Evolutionary conservation across 2,329 filamentous ascomycete species (phyloP).

Genomic region (Fusarium sp.): DNA sequence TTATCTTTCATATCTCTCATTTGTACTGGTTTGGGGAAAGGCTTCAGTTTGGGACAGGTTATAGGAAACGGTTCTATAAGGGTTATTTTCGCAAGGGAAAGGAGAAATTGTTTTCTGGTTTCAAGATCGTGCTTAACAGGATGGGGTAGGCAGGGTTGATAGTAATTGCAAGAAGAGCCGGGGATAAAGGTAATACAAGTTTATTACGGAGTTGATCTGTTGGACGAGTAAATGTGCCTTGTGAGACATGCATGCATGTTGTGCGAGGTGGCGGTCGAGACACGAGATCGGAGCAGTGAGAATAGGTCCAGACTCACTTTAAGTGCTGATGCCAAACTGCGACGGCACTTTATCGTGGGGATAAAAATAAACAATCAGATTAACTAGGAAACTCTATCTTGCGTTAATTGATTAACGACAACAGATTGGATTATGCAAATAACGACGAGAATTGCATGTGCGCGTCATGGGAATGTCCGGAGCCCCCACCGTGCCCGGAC

Average conservation of each 20-base stretch:
- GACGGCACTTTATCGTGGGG: not conserved
- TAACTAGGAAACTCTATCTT: not conserved
- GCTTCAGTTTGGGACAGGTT: conserved; percentile 26
- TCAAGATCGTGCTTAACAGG: not conserved
- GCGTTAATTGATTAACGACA: not conserved
- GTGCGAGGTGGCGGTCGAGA: not conserved
- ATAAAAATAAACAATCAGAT: not conserved
- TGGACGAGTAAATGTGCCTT: not conserved
- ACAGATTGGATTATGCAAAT: not conserved
- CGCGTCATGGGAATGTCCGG: conserved; percentile 32
- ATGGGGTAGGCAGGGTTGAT: not conserved
- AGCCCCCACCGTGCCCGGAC: conserved; percentile 25
- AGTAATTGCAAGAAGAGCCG: conserved; percentile 16
- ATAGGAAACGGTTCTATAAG: conserved; percentile 32
- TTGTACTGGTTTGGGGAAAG: conserved; percentile 27
- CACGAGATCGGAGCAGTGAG: not conserved
- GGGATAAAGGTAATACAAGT: conserved; percentile 23
- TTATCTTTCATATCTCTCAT: conserved; percentile 32
- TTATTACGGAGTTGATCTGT: conserved; percentile 14
- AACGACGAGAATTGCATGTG: conserved; percentile 23
- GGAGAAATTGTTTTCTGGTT: conserved; percentile 37
- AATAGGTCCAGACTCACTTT: not conserved
- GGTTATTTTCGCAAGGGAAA: conserved; percentile 31
- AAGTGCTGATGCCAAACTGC: not conserved
- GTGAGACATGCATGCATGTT: conserved; percentile 2